Percentiles rank a stretch among this genome's conserved stretches.
Conservation (phyloP, 1,284 basidiomycete genomes). For the Mycosarcoma mackinlayi region DNA sequence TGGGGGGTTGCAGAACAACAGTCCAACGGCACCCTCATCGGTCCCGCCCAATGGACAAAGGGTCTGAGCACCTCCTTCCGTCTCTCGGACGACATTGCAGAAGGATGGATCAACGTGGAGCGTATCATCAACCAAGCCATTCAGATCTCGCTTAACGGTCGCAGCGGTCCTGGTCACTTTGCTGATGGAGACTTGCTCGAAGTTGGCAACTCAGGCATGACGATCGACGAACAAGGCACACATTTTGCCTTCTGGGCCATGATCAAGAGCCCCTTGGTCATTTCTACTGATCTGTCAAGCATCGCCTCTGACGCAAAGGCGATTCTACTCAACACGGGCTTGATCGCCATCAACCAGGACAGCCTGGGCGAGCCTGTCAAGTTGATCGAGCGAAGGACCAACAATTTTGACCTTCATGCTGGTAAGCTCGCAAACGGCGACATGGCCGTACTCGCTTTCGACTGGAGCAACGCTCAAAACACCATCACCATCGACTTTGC, state of each 20-base stretch:
- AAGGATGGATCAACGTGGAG: constrained; percentile 26
- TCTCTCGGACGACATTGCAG: constrained; percentile 59
- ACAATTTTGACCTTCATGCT: constrained; percentile 39
- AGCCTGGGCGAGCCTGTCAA: constrained; percentile 48
- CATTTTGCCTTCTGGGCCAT: constrained; percentile 65
- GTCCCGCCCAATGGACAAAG: constrained; percentile 57
- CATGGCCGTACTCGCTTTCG: constrained; percentile 41
- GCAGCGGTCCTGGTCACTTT: constrained; percentile 51
- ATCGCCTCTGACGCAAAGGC: constrained; percentile 38
- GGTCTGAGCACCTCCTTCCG: constrained; percentile 71
- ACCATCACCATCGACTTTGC: constrained; percentile 42
- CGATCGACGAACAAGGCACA: constrained; percentile 54
- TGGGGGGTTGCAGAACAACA: constrained; percentile 66
- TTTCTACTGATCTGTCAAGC: constrained; percentile 61
- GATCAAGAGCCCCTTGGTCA: constrained; percentile 63
- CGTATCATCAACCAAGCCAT: constrained; percentile 40
- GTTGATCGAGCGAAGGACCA: constrained; percentile 45
- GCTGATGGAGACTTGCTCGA: constrained; percentile 60
- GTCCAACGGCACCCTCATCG: constrained; percentile 22
- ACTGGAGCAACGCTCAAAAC: constrained; percentile 31
- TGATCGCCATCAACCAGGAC: constrained; percentile 62
- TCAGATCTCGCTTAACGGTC: constrained; percentile 46
- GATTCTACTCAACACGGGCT: constrained; percentile 59
- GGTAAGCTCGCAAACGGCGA: constrained; percentile 46
- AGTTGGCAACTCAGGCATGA: constrained; percentile 47